Conservation (phyloP, 176 grass and related monocot species). For the Paspalum vaginatum region DNA sequence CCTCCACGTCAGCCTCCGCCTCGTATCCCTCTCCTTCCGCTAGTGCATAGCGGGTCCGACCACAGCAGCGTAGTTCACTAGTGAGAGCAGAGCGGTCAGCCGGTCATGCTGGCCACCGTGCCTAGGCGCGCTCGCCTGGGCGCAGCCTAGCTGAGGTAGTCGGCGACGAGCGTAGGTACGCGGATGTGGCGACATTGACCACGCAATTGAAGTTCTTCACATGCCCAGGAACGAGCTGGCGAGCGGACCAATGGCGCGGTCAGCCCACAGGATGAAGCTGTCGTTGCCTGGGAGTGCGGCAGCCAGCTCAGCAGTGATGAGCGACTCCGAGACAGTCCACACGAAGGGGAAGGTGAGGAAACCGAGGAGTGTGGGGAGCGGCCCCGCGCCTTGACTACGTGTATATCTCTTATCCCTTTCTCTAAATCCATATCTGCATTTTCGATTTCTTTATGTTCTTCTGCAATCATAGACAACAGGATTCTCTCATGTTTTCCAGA, state of each 20-base stretch:
- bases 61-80: constrained; percentile 52
- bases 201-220: constrained; percentile 58
- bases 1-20: too few relatives aligned
- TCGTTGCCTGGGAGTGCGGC: constrained; percentile 52
- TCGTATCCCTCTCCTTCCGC: too few relatives aligned
- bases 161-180: constrained; percentile 44
- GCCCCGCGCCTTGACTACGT: constrained; percentile 44
- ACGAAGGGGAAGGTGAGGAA: constrained; percentile 51
- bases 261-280: constrained; percentile 54
- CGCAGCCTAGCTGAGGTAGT: constrained; percentile 35
- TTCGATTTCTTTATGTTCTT: too few relatives aligned
- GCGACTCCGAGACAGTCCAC: constrained; percentile 54
- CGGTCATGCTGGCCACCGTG: constrained; percentile 39
- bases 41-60: too few relatives aligned
- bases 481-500: too few relatives aligned
- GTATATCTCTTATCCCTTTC: too few relatives aligned
- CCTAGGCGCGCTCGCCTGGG: not conserved
- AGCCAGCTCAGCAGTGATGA: constrained; percentile 56
- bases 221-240: constrained; percentile 47
- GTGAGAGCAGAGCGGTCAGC: constrained; percentile 41
- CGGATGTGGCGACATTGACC: constrained; percentile 48
- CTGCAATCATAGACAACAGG: too few relatives aligned
- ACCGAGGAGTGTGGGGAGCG: constrained; percentile 46
- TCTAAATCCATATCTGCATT: too few relatives aligned
- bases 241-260: constrained; percentile 51